phyloP scores from a whole-genome alignment of 148 eudicot species.

The Gaultheria prostrata region DNA sequence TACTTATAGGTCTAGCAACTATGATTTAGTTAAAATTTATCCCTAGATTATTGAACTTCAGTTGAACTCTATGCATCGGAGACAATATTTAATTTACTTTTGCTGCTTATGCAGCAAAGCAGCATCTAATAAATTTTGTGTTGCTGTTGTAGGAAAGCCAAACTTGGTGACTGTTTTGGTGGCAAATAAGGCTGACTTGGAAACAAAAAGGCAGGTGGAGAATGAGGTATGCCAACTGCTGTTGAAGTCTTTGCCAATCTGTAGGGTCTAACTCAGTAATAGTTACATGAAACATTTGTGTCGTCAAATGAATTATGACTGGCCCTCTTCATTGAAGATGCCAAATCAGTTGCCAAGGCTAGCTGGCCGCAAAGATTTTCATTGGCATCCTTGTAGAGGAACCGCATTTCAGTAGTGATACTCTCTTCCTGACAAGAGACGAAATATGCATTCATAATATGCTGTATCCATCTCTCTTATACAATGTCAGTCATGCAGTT shows the following conservation, averaged over 20 bases:
- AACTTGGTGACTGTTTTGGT: slow-evolving; percentile 23
- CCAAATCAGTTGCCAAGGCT: not conserved
- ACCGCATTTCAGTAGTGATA: not conserved
- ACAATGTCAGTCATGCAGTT: not conserved
- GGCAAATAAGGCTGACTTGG: slow-evolving; percentile 30
- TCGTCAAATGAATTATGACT: not conserved
- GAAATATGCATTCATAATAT: too few relatives aligned
- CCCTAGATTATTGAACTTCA: too few relatives aligned
- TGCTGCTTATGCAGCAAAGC: not conserved
- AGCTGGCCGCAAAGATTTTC: not conserved
- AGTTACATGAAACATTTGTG: not conserved
- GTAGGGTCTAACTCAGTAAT: not conserved
- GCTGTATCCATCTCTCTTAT: not conserved
- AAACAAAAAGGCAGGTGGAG: slow-evolving; percentile 26
- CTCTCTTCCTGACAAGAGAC: not conserved
- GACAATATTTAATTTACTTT: not conserved
- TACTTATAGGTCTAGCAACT: not conserved
- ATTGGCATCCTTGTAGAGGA: not conserved
- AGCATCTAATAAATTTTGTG: not conserved
- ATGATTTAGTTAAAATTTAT: not conserved
- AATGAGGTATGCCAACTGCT: slow-evolving; percentile 15
- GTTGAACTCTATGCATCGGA: not conserved
- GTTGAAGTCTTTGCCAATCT: slow-evolving; percentile 5
- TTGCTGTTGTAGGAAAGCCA: slow-evolving; percentile 18
- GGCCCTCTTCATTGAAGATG: slow-evolving; percentile 4